Conservation (phyloP, 768 basidiomycete species). For the Strobilomyces echinocephalus region DNA sequence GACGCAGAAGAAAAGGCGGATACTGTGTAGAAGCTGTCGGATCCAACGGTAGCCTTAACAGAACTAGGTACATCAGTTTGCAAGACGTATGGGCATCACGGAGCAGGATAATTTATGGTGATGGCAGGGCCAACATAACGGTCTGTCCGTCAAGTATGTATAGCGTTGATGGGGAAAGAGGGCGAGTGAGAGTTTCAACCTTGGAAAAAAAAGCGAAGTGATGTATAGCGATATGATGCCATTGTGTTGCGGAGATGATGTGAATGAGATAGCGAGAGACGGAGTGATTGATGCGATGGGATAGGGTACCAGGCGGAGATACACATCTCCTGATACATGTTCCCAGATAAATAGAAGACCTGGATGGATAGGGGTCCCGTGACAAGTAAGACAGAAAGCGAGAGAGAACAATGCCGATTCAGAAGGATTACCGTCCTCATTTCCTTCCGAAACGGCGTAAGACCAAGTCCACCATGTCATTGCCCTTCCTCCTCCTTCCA, state of each 20-base stretch:
- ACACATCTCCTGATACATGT: slow-evolving; percentile 26
- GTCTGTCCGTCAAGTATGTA: slow-evolving; percentile 23
- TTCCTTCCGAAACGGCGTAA: slow-evolving; percentile 21
- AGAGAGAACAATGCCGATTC: slow-evolving; percentile 13
- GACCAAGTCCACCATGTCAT: slow-evolving; percentile 17
- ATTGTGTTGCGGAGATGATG: slow-evolving; percentile 24
- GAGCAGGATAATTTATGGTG: slow-evolving; percentile 11
- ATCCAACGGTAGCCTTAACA: slow-evolving; percentile 10
- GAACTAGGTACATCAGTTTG: slow-evolving; percentile 8
- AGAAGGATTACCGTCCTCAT: slow-evolving; percentile 16
- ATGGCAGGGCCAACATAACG: slow-evolving; percentile 11
- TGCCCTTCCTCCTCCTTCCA: neutral
- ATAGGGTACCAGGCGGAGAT: slow-evolving; percentile 22
- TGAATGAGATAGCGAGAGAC: slow-evolving; percentile 21
- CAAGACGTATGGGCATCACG: slow-evolving; percentile 12
- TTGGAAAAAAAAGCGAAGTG: slow-evolving; percentile 13
- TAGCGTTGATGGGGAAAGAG: slow-evolving; percentile 10
- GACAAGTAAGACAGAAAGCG: slow-evolving; percentile 18
- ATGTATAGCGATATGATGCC: slow-evolving; percentile 27
- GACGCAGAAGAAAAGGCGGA: slow-evolving; percentile 12
- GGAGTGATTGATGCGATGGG: slow-evolving; percentile 23
- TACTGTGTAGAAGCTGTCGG: slow-evolving; percentile 12
- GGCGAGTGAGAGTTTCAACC: slow-evolving; percentile 12
- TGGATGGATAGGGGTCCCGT: slow-evolving; percentile 27
- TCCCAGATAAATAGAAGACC: slow-evolving; percentile 34